A percentile compares a stretch with the other conserved stretches of the same genome.
Evolutionary conservation across 805 yeast species (phyloP).

Genomic region (Starmerella bombi): DNA sequence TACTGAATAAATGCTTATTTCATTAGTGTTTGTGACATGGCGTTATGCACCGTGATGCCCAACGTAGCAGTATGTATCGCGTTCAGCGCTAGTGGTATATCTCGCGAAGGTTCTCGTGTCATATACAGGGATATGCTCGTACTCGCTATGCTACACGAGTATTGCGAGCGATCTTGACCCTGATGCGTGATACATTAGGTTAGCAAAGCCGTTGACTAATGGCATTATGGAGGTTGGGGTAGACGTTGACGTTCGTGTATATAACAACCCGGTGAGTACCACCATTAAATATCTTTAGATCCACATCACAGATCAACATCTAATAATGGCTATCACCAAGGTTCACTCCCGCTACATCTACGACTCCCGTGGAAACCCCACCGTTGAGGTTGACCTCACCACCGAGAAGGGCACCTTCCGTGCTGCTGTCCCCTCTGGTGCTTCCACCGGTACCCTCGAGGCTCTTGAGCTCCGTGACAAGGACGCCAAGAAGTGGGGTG

Average conservation of each 20-base stretch:
- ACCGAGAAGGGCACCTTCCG: slow-evolving; percentile 91
- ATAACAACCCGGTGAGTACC: slow-evolving; percentile 1
- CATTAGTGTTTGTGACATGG: too few relatives aligned
- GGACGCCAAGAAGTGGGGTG: slow-evolving; percentile 94
- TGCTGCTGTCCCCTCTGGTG: slow-evolving; percentile 98
- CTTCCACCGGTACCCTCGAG: slow-evolving; percentile 98
- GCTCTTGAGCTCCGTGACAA: slow-evolving; percentile 97
- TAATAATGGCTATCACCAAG: slow-evolving; percentile 71
- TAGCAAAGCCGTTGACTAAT: background rate
- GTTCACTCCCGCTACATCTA: slow-evolving; percentile 91
- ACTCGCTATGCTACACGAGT: slow-evolving; percentile 1
- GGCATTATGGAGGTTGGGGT: slow-evolving; percentile 6
- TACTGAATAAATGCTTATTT: too few relatives aligned
- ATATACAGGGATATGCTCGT: background rate
- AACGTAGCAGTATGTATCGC: too few relatives aligned
- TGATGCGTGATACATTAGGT: background rate
- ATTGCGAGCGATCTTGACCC: background rate
- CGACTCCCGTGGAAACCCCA: slow-evolving; percentile 99
- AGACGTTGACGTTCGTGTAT: slow-evolving; percentile 7
- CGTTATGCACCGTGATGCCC: too few relatives aligned
- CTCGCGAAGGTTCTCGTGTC: background rate
- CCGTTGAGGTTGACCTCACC: slow-evolving; percentile 94
- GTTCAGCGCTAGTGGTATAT: too few relatives aligned
- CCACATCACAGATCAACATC: background rate
- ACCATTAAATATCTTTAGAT: background rate